phyloP scores from a whole-genome alignment of 345 rosid species.

The Salix udensis region DNA sequence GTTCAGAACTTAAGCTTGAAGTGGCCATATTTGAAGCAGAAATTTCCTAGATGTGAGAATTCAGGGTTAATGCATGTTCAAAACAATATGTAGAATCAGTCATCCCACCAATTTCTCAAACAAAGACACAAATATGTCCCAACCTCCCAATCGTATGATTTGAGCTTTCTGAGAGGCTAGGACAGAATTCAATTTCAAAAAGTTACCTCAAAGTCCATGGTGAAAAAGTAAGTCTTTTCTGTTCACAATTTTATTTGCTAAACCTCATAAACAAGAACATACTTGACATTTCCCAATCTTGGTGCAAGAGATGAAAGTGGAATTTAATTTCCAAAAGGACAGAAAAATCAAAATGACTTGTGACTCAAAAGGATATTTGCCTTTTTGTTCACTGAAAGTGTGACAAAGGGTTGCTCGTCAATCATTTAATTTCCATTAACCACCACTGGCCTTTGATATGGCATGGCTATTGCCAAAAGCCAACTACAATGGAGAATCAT shows the following conservation, averaged over 20 bases:
- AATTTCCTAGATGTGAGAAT: conserved; percentile 44
- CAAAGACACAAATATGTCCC: background rate
- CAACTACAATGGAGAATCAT: no score
- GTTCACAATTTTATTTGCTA: background rate
- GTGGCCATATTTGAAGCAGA: conserved; percentile 17
- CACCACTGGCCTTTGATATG: no score
- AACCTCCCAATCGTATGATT: background rate
- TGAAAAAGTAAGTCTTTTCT: background rate
- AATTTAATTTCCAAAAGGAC: no score
- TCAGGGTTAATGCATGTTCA: conserved; percentile 3
- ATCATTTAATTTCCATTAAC: no score
- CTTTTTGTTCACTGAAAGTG: no score
- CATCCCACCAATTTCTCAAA: background rate
- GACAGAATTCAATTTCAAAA: background rate
- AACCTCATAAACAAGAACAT: no score
- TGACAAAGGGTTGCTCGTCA: no score
- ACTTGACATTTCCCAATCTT: no score
- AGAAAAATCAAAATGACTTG: no score
- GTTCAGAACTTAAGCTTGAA: conserved; percentile 18
- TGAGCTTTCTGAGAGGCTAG: background rate
- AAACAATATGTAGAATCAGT: background rate
- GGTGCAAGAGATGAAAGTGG: no score
- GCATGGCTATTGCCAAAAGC: no score
- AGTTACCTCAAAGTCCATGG: background rate
- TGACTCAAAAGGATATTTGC: no score